These are phyloP conservation scores for Termitomyces sp. DNA, from an alignment of 768 basidiomycete genomes.

Conservation along the genomic window DNA sequence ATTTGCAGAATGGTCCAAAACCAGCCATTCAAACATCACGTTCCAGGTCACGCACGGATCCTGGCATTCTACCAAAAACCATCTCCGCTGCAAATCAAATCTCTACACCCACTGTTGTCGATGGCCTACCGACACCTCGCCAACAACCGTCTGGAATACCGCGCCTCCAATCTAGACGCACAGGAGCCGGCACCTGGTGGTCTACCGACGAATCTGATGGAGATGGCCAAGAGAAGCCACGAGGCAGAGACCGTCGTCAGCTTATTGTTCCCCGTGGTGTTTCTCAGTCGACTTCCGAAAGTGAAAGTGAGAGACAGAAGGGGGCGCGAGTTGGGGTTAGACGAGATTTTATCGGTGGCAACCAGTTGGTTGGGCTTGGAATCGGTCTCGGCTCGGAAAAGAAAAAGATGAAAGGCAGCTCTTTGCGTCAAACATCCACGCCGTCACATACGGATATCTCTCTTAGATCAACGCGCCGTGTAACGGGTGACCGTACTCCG, in stretches of 20 bases:
- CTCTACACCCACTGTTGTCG: background rate
- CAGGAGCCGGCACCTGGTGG: constrained; percentile 19
- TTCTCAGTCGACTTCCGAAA: constrained; percentile 39
- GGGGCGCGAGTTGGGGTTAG: background rate
- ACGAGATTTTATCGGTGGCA: background rate
- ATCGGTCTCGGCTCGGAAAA: constrained; percentile 5
- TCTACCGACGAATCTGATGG: constrained; percentile 42
- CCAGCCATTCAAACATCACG: constrained; percentile 13
- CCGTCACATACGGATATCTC: background rate
- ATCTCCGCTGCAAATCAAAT: background rate
- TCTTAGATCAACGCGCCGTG: background rate
- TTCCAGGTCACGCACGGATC: constrained; percentile 36
- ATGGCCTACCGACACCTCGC: constrained; percentile 3
- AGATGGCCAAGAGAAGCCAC: constrained; percentile 33
- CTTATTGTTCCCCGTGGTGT: constrained; percentile 45
- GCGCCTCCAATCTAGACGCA: constrained; percentile 25
- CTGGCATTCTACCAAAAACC: constrained; percentile 18
- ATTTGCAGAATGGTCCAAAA: constrained; percentile 4
- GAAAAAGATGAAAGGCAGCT: background rate
- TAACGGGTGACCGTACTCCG: background rate
- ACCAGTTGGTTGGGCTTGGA: constrained; percentile 12
- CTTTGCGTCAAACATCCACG: background rate
- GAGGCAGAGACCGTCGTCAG: constrained; percentile 34
- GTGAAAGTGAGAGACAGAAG: constrained; percentile 26
- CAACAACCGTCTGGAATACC: constrained; percentile 30